These are phyloP conservation scores for Dryas integrifolia DNA, from an alignment of 331 rosid genomes.

Conservation along the genomic window DNA sequence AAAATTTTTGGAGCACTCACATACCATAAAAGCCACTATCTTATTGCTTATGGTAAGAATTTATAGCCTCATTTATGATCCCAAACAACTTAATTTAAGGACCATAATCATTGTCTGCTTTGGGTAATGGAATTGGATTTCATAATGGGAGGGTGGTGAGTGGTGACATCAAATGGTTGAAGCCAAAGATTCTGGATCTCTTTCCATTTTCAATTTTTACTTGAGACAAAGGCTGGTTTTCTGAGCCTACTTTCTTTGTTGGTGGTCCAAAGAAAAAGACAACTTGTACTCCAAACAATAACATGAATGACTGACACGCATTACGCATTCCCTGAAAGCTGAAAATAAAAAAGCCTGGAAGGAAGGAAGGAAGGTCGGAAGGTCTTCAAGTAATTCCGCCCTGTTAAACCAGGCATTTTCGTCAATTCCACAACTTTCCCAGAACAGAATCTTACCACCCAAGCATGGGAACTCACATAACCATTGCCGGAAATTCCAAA, in stretches of 20 bases:
- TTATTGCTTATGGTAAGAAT: no score
- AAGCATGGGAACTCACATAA: no score
- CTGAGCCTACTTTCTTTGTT: not conserved
- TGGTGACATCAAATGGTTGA: not conserved
- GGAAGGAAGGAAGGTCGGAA: not conserved
- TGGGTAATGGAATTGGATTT: not conserved
- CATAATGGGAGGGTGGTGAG: no score
- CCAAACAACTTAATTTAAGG: not conserved
- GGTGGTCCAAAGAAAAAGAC: constrained; percentile 42
- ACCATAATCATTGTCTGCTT: not conserved
- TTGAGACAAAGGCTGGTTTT: constrained; percentile 25
- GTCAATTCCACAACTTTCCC: constrained; percentile 36
- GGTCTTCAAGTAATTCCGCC: constrained; percentile 35
- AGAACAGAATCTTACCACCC: not conserved
- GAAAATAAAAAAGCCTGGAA: not conserved
- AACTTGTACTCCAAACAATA: constrained; percentile 14
- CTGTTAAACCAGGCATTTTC: constrained; percentile 30
- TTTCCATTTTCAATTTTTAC: not conserved
- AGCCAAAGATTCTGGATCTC: not conserved
- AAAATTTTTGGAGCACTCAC: no score
- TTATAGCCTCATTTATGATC: no score
- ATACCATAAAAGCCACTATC: no score
- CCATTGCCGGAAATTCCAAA: not conserved
- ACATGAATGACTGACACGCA: not conserved
- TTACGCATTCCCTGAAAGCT: constrained; percentile 11